Evolutionary conservation across 192 early-diverging fungal genomes (phyloP), one percentile per base, ranked within the genome.

Genomic region (Podila clonocystis): DNA sequence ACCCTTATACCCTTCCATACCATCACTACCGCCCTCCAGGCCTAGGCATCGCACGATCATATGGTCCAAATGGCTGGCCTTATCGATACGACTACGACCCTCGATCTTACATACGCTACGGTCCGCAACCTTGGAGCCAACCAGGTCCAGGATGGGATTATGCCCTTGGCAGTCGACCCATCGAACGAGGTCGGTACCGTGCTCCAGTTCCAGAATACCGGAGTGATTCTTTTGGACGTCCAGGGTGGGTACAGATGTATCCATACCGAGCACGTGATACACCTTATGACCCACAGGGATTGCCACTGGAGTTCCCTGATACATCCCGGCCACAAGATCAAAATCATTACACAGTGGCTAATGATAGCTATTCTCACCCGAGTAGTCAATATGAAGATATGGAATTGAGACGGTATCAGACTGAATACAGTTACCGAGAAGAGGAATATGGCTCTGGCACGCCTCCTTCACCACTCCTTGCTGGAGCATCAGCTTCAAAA

Each of bases 381-480:
- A 26, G 24, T n/a, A 26, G 24, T 0, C 20, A 17, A 7, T 24
- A 55, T 24, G 59, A 74, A 57, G 50, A 57, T 24, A n/a, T 63
- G 60, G 73, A 68, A 30, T 50, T 68, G 60, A 60, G 61, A 68
- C 63, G 65, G 66, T 66, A 68, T 20, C 65, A 67, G 57, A 33
- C 24, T 20, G 60, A 24, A 20, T 12, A 60, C 38, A 28, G 26
- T 41, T 24, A 26, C 17, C 11, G 36, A 60, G 26, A 20, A 62
- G 22, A 48, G 34, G 62, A 29, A 3, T 8, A 41, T 45, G 41
- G 41, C 4, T 45, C 15, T 17, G 41, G 15, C 41, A 12, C 15
- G 41, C 41, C 41, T 45, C 41, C 41, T 17, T n/a, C 33, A 45
- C 13, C 62, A n/a, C 33, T 22, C 52, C 20, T 24, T 55, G 52